These are phyloP conservation scores for Cercospora canescens DNA, from an alignment of 2,329 filamentous ascomycete genomes.

Conservation along the genomic window DNA sequence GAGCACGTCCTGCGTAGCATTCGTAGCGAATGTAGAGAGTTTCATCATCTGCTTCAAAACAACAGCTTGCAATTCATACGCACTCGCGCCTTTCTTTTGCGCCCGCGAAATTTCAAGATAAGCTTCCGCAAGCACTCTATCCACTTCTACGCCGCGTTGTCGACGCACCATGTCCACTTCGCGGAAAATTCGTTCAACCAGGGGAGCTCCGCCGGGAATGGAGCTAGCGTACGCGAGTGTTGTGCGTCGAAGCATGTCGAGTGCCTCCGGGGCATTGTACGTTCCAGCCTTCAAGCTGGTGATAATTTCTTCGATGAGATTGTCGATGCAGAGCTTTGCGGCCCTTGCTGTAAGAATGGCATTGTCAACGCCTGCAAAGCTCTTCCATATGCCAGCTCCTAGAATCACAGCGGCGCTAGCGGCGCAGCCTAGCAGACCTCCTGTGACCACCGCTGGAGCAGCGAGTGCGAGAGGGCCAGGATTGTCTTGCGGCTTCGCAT, in stretches of 20 bases:
- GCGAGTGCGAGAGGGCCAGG: slow-evolving; percentile 19
- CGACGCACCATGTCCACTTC: slow-evolving; percentile 29
- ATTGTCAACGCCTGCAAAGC: slow-evolving; percentile 27
- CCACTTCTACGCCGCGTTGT: slow-evolving; percentile 29
- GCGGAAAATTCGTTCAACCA: slow-evolving; percentile 31
- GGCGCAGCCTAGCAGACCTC: slow-evolving; percentile 32
- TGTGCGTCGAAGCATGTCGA: slow-evolving; percentile 33
- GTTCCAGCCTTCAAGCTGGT: slow-evolving; percentile 31
- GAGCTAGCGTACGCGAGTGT: slow-evolving; percentile 31
- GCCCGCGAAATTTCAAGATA: slow-evolving; percentile 26
- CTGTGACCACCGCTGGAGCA: slow-evolving; percentile 28
- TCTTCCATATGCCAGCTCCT: slow-evolving; percentile 29
- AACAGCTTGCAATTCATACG: slow-evolving; percentile 25
- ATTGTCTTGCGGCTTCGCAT: background rate
- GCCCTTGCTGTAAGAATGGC: slow-evolving; percentile 30
- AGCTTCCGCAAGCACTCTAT: slow-evolving; percentile 26
- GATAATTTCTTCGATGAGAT: slow-evolving; percentile 31
- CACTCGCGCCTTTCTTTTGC: slow-evolving; percentile 20
- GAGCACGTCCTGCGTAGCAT: slow-evolving; percentile 29
- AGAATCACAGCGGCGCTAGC: slow-evolving; percentile 30
- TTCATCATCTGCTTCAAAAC: slow-evolving; percentile 27
- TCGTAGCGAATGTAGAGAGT: slow-evolving; percentile 26
- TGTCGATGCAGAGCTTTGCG: slow-evolving; percentile 31
- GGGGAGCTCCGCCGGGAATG: slow-evolving; percentile 29
- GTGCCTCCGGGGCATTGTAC: slow-evolving; percentile 32